Evolutionary conservation across 768 basidiomycete species (phyloP).

Genomic region (Russula lepida): DNA sequence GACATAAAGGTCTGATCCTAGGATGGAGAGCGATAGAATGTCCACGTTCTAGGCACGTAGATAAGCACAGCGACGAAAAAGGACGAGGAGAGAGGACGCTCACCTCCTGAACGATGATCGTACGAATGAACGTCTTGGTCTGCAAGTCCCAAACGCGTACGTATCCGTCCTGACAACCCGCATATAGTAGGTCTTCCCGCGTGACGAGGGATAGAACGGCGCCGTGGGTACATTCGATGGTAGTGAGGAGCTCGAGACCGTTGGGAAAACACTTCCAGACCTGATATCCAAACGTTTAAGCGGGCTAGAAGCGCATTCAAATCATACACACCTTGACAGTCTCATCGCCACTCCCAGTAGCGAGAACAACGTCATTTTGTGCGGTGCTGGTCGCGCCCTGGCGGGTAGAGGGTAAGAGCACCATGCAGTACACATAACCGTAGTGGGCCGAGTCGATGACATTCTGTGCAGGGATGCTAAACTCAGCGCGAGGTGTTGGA

Average conservation of each 20-base stretch:
- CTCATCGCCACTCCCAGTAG: constrained; percentile 89
- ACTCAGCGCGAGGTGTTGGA: constrained; percentile 30
- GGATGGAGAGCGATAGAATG: constrained; percentile 69
- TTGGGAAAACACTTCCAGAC: constrained; percentile 53
- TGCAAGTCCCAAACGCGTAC: constrained; percentile 89
- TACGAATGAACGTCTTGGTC: constrained; percentile 78
- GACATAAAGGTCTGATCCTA: constrained; percentile 46
- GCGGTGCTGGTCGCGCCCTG: constrained; percentile 31
- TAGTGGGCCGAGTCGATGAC: constrained; percentile 87
- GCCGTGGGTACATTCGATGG: constrained; percentile 65
- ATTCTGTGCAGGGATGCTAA: constrained; percentile 57
- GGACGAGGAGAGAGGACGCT: constrained; percentile 1
- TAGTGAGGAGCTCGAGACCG: constrained; percentile 46
- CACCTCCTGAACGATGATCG: constrained; percentile 80
- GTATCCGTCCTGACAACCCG: constrained; percentile 90
- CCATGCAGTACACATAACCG: constrained; percentile 89
- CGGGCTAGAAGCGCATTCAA: too few relatives aligned
- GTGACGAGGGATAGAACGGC: constrained; percentile 77
- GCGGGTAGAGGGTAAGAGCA: constrained; percentile 35
- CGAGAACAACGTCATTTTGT: constrained; percentile 39
- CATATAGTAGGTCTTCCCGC: constrained; percentile 74
- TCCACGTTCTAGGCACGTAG: constrained; percentile 51
- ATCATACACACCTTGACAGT: constrained; percentile 58
- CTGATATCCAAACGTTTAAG: constrained; percentile 29
- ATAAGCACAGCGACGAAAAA: not conserved